Conservation (phyloP, 371 early-diverging fungal genomes). For the Circinella minor region DNA sequence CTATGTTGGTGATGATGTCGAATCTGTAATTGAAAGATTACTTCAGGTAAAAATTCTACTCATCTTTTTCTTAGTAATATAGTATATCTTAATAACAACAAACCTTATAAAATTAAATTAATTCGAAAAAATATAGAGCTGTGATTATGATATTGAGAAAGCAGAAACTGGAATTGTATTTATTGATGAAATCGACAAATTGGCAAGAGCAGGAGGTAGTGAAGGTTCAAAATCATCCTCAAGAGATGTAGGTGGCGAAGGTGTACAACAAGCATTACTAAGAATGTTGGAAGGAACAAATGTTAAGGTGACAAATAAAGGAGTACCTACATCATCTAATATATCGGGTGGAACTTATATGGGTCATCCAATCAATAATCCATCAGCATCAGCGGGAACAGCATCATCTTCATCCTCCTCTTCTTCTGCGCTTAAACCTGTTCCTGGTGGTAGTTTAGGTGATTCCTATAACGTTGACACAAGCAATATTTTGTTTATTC, state of each 20-base stretch:
- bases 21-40: slow-evolving; percentile 82
- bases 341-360: slow-evolving; percentile 17
- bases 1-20: slow-evolving; percentile 95
- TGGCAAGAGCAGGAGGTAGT: slow-evolving; percentile 58
- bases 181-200: slow-evolving; percentile 94
- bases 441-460: slow-evolving; percentile 33
- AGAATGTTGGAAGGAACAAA: slow-evolving; percentile 84
- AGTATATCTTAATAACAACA: too few species aligned
- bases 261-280: slow-evolving; percentile 86
- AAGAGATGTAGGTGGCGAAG: slow-evolving; percentile 94
- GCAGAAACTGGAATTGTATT: slow-evolving; percentile 93
- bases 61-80: too few species aligned
- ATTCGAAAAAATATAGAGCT: slow-evolving; percentile 50
- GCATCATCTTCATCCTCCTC: not conserved
- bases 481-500: slow-evolving; percentile 82
- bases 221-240: slow-evolving; percentile 51
- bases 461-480: slow-evolving; percentile 82
- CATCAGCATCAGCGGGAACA: not conserved
- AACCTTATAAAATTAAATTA: too few species aligned
- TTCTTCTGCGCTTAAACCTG: not conserved
- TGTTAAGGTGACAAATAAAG: slow-evolving; percentile 77
- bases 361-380: slow-evolving; percentile 9
- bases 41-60: slow-evolving; percentile 60
- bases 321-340: slow-evolving; percentile 36
- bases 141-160: slow-evolving; percentile 84